A percentile compares a stretch with the other conserved stretches of the same genome.
Conservation (phyloP, 495 filamentous ascomycete species). For the Xylaria venustula region DNA sequence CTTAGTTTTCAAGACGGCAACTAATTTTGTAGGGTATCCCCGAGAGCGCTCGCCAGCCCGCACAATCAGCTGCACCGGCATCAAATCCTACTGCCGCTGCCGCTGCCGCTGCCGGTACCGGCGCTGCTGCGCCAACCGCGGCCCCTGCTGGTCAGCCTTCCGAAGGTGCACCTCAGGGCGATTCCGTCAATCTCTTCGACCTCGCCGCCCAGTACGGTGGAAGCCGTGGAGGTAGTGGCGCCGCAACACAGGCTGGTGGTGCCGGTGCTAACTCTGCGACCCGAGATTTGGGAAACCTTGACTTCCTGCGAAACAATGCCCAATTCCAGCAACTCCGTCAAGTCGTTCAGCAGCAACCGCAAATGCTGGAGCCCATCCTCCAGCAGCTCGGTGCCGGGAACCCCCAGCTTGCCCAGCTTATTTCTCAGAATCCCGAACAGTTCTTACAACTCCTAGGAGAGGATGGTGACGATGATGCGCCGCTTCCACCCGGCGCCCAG, state of each 20-base stretch:
- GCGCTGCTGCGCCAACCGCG: conserved; percentile 28
- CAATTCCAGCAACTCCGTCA: conserved; percentile 97
- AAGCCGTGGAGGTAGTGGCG: conserved; percentile 38
- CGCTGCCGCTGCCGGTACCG: conserved; percentile 40
- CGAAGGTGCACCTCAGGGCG: conserved; percentile 59
- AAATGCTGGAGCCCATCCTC: conserved; percentile 96
- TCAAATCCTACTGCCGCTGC: conserved; percentile 20
- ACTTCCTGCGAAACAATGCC: conserved; percentile 92
- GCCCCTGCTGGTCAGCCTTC: conserved; percentile 39
- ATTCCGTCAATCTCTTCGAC: conserved; percentile 87
- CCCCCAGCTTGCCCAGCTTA: conserved; percentile 87
- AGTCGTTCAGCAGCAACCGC: conserved; percentile 93
- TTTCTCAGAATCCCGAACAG: conserved; percentile 85
- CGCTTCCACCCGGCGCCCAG: conserved; percentile 83
- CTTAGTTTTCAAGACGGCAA: background rate
- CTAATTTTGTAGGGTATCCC: conserved; percentile 73
- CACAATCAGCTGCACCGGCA: conserved; percentile 31
- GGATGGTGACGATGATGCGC: conserved; percentile 69
- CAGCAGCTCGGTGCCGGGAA: conserved; percentile 96
- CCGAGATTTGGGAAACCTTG: conserved; percentile 71
- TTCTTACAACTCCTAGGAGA: conserved; percentile 87
- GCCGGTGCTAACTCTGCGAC: conserved; percentile 48
- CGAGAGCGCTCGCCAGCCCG: conserved; percentile 66
- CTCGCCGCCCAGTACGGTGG: conserved; percentile 69
- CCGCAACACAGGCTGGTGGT: conserved; percentile 40